Base-by-base conservation (phyloP, 495 filamentous ascomycete species). In the Talaromyces stipitatus region DNA sequence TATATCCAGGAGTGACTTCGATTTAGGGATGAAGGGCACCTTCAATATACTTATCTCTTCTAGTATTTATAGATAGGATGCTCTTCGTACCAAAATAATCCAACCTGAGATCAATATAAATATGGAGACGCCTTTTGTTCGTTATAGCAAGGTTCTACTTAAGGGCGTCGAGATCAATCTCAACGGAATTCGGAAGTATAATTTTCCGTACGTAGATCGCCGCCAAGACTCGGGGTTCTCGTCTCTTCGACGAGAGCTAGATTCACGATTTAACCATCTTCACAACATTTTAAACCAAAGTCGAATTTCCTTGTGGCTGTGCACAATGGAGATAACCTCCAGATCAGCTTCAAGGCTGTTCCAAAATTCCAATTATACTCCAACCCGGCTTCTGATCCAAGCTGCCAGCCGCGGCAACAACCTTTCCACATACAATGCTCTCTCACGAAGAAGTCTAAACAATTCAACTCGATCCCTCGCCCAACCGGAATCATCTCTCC, bases 241-340 rank as follows among this genome's bases (percentile, higher is more conserved):
- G 36, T 41, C n/a, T 41, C 36, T 41, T 14, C 18, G 18, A 41
- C n/a, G n/a, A 36, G 33, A n/a, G n/a, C n/a, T n/a, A n/a, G n/a
- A 18, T 41, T 41, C 36, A 41, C 16, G n/a, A 47, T 47, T 26
- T n/a, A 48, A 24, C 22, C 4, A 23, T 16, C 22, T 26, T 26
- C 24, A 24, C 12, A n/a, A 23, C 12, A 26, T 7, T 12, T 33
- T 33, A 6, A 12, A 33, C 30, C 24, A 26, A 26, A 11, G n/a
- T 48, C 14, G 45, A 48, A 48, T 48, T 14, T 45, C 48, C 24
- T 51, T 28, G 5, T 20, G 16, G 27, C 27, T 11, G 10, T 30
- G 28, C 43, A 74, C 54, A n/a, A 77, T 77, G 74, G 72, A 76
- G 56, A 63, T 70, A 56, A 68, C 66, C 60, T 68, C 69, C 61